phyloP scores from a whole-genome alignment of 257 asterid species.

The Knoxia roxburghii region DNA sequence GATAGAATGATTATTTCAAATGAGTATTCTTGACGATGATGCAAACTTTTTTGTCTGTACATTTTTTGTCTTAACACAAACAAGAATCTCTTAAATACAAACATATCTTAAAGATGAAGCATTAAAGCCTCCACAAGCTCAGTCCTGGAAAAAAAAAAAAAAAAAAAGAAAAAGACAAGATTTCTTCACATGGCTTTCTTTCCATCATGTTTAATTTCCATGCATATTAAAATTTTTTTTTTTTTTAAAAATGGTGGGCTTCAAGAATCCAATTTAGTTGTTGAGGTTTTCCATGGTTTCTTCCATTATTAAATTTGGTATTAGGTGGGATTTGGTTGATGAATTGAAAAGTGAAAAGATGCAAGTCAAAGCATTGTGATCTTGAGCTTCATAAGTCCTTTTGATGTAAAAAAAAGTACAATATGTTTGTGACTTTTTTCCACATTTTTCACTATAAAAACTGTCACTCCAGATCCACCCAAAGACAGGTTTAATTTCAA shows the following conservation, averaged over 20 bases:
- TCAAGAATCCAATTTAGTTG: slow-evolving; percentile 27
- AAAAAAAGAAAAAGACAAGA: slow-evolving; percentile 22
- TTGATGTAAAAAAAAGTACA: not conserved
- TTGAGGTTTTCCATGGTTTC: slow-evolving; percentile 38
- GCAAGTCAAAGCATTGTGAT: slow-evolving; percentile 1
- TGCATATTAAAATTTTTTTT: slow-evolving; percentile 13
- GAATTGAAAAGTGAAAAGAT: slow-evolving; percentile 22
- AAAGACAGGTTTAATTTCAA: no score
- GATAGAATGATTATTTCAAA: no score
- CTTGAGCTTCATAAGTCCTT: slow-evolving; percentile 5
- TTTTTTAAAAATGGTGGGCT: no score
- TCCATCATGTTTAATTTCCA: not conserved
- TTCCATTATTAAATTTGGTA: slow-evolving; percentile 40
- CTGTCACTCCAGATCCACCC: not conserved
- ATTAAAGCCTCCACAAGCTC: slow-evolving; percentile 6
- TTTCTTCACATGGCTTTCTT: slow-evolving; percentile 15
- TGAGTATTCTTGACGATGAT: slow-evolving; percentile 9
- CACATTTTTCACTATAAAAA: not conserved
- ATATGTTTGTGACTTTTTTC: not conserved
- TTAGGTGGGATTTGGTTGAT: slow-evolving; percentile 76
- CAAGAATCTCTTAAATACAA: slow-evolving; percentile 16
- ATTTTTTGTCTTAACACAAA: slow-evolving; percentile 20
- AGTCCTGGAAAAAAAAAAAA: no score
- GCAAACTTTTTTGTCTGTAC: slow-evolving; percentile 37
- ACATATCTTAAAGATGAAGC: slow-evolving; percentile 19